Base-by-base conservation (phyloP, 139 green algal species). In the Astrephomene gubernaculifera region DNA sequence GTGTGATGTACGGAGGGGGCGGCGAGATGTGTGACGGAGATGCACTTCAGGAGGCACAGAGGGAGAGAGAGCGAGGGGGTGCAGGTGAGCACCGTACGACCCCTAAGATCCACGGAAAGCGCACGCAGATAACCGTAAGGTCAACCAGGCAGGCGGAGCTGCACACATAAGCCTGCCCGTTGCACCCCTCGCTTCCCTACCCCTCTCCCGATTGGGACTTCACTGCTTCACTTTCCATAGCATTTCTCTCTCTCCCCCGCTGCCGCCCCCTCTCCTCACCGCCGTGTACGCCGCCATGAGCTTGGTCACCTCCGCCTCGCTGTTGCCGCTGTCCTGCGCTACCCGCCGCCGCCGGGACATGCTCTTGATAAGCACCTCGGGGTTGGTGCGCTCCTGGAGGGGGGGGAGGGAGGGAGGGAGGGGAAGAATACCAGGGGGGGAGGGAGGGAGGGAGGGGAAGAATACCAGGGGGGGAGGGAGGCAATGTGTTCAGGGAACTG, bases 311-410 rank as follows among this genome's bases (percentile, higher is more conserved):
- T 98, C 92, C 41, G 87, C 79, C 71, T 98, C 96, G 14, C 45
- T 90, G 39, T 82, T 81, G 0, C 94, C 95, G 25, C 73, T 83
- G 52, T 91, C 94, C 54, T 89, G 81, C 24, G 93, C 88, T 22
- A 97, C 79, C 27, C 94, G 91, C 44, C 92, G 84, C 61, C 92
- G 82, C 57, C 94, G 86, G 43, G 87, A 92, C 63, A 92, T 71
- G n/a, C 74, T 92, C 87, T 94, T 95, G 38, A 95, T 93, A 39
- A 99, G 90, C 71, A 99, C 79, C 49, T 99, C 96, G 0, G 97
- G 97, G 71, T 95, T 90, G 29, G 84, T 64, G 1, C 97, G 89
- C 92, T 99, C 96, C 79, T 78, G 41, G 4, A 31, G 45, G 54
- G 9, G 19, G 57, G 57, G 57, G 6, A 6, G 57, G 14, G 6